phyloP scores from a whole-genome alignment of 768 basidiomycete species.

The Fibroporia radiculosa region DNA sequence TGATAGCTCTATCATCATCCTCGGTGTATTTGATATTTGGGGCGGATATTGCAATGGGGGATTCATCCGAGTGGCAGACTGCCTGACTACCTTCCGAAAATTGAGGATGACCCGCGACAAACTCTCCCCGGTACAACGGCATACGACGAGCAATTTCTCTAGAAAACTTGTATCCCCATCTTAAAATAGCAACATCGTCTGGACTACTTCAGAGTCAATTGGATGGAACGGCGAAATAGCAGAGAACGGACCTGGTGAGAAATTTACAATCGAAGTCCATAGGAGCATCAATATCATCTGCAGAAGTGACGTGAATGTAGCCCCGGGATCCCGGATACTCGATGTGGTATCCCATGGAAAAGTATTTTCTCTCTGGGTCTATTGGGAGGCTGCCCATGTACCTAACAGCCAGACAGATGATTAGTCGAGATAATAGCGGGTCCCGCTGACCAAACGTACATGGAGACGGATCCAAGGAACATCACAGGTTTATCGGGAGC shows the following conservation, averaged over 20 bases:
- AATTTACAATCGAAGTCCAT: constrained; percentile 39
- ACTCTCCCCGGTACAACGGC: constrained; percentile 30
- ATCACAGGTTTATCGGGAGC: constrained; percentile 51
- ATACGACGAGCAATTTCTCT: constrained; percentile 52
- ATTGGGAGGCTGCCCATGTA: too few relatives aligned
- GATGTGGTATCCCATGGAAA: constrained; percentile 24
- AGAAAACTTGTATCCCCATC: constrained; percentile 45
- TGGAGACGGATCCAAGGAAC: constrained; percentile 32
- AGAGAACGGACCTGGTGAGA: constrained; percentile 30
- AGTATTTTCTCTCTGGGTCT: constrained; percentile 25
- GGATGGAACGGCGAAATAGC: too few relatives aligned
- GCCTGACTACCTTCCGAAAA: constrained; percentile 26
- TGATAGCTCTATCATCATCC: constrained; percentile 29
- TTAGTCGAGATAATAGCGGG: too few relatives aligned
- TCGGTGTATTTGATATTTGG: constrained; percentile 26
- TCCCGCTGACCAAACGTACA: constrained; percentile 34
- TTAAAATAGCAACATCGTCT: constrained; percentile 31
- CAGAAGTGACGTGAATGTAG: constrained; percentile 39
- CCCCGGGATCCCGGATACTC: constrained; percentile 42
- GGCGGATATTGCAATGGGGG: constrained; percentile 19
- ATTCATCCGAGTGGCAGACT: constrained; percentile 11
- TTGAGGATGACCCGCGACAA: constrained; percentile 18
- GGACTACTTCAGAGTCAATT: too few relatives aligned
- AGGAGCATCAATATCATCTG: constrained; percentile 31
- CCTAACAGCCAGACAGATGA: too few relatives aligned